Base-by-base conservation (phyloP, 768 basidiomycete species). In the Amanita phalloides region DNA sequence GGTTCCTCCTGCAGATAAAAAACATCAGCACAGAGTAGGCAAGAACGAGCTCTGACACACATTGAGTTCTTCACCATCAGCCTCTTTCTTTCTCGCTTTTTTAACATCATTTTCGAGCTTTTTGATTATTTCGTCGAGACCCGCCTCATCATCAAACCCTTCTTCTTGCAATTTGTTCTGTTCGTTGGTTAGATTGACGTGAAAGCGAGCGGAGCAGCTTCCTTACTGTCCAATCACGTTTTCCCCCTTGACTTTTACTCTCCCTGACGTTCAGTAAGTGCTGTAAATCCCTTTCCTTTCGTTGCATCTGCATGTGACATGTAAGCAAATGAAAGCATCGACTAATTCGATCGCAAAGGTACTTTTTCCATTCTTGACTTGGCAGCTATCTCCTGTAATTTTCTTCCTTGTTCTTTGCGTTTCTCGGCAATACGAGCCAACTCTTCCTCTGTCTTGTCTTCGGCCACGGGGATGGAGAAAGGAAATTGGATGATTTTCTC, bases 381-480 rank as follows among this genome's bases (percentile, higher is more conserved):
- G 0, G 88, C 86, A 25, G 92, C 90, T 58, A 94, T 78, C 64
- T 97, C 94, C 66, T 96, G 94, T 47, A 99, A 64, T 61, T 90
- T 83, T 51, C 79, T 76, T 0, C 91, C 93, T 60, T 92, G 87
- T 65, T 97, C 94, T 61, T 77, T 82, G 51, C 86, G 70, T 64
- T 80, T 84, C 65, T 97, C 93, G 1, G 84, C 72, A 35, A 83
- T 76, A 33, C 81, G 75, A 3, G 81, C 78, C 0, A 96, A 65
- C 61, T 97, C 93, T 59, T 97, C 95, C 56, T 94, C 90, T 0
- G 89, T 86, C 67, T 94, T 96, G 64, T 92, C 90, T 37, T 90
- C 85, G 1, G 74, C 65, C 1, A 76, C 74, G 8, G 75, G 73
- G 47, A 78, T 67, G 0, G 77, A 68, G 61, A 82, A 97, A 0